Evolutionary conservation across 768 basidiomycete species (phyloP).

Genomic region (Crucibulum laeve): DNA sequence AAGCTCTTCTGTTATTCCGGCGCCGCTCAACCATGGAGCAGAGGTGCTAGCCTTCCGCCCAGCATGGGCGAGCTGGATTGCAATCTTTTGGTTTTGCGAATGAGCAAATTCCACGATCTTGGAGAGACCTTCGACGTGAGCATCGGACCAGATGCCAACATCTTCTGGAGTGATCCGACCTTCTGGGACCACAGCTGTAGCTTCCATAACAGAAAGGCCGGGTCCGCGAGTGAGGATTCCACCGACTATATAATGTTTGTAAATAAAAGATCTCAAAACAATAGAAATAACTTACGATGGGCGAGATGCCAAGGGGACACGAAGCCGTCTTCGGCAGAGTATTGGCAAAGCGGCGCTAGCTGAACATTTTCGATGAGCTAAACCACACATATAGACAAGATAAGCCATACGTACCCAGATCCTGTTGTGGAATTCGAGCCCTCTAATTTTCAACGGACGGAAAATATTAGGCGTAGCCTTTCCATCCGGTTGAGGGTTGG

Average conservation of each 20-base stretch:
- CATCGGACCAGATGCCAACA: constrained; percentile 58
- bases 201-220: constrained; percentile 61
- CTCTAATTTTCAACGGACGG: constrained; percentile 35
- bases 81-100: too few species aligned
- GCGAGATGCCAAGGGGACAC: constrained; percentile 54
- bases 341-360: background rate
- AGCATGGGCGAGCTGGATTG: too few species aligned
- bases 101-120: too few species aligned
- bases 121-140: too few species aligned
- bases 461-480: constrained; percentile 26
- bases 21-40: constrained; percentile 53
- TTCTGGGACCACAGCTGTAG: constrained; percentile 55
- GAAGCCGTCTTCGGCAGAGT: constrained; percentile 35
- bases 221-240: constrained; percentile 51
- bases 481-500: constrained; percentile 30
- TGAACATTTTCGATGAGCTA: background rate
- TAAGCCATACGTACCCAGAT: constrained; percentile 25
- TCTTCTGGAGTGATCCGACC: constrained; percentile 69
- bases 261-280: constrained; percentile 11
- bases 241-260: constrained; percentile 31
- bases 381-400: background rate
- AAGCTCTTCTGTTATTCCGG: constrained; percentile 26
- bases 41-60: too few species aligned
- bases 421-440: constrained; percentile 31
- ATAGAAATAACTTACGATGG: constrained; percentile 42